Base-by-base conservation (phyloP, 345 rosid species). In the Pelargonium nanum region DNA sequence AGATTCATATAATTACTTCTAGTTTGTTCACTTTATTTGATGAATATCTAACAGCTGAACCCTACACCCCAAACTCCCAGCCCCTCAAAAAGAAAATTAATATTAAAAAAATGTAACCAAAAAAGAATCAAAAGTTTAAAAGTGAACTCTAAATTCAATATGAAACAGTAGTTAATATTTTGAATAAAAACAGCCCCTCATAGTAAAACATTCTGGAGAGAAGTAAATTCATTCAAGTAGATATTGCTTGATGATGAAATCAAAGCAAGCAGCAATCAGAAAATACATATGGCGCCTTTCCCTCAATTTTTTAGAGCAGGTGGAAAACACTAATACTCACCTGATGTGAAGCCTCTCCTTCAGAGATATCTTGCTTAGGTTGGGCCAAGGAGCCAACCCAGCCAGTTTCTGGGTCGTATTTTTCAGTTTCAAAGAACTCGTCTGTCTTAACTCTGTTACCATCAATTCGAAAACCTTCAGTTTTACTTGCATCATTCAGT, bases 371-470 rank as follows among this genome's bases (percentile, higher is more conserved):
- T 62, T 65, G 64, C 40, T 58, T 64, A 30, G 58, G 60, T 59
- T 56, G 71, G 62, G 24, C 53, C 53, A 76, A 68, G 69, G 65
- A 65, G 69, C 74, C 59, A 55, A 73, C 78, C 91, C 85, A 83
- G 51, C 91, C 91, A 53, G 12, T 34, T 56, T 65, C 62, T 32
- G 83, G 77, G 45, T 72, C 63, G 54, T 68, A 81, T 34, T 28
- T 79, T 67, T 83, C 76, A 26, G 75, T 83, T 70, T 85, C 83
- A 74, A 81, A 77, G 63, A 70, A 69, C 62, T 77, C 83, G 48
- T 74, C 83, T 25, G 53, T 70, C 65, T 79, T 74, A 70, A 65
- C 34, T 56, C 32, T 66, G 54, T 67, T 55, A 48, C 58, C 65
- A 55, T 67, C 73, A 56, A 63, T 63, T 51, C 66, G 72, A 23